Evolutionary conservation across 352 stramenopile species (phyloP).

Genomic region (Pythium aphanidermatum): DNA sequence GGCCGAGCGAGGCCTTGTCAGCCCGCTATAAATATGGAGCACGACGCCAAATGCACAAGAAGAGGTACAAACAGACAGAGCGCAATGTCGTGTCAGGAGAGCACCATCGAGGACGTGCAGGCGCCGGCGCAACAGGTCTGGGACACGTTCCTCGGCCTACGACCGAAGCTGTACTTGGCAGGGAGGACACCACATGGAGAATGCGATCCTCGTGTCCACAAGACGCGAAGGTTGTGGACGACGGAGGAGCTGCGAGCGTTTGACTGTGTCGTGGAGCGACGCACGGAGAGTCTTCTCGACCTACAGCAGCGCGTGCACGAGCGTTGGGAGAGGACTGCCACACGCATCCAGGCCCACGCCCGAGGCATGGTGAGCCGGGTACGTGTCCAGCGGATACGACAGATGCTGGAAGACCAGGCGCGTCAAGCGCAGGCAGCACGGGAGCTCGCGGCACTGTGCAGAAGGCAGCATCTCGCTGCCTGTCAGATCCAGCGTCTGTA

Average conservation of each 20-base stretch:
- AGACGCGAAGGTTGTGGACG: constrained; percentile 31
- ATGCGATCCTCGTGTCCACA: constrained; percentile 28
- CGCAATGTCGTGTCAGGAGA: background rate
- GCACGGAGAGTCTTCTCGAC: constrained; percentile 26
- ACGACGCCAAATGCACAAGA: background rate
- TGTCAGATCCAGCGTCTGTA: constrained; percentile 32
- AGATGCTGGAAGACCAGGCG: constrained; percentile 22
- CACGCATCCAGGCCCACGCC: constrained; percentile 27
- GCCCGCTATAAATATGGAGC: too few species aligned
- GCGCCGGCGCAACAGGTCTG: constrained; percentile 18
- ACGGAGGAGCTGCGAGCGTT: constrained; percentile 36
- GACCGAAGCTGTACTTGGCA: constrained; percentile 43
- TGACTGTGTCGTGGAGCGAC: constrained; percentile 27
- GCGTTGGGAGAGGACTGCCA: constrained; percentile 36
- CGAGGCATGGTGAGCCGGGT: constrained; percentile 32
- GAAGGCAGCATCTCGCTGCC: constrained; percentile 21
- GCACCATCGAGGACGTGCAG: constrained; percentile 29
- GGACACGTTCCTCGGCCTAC: constrained; percentile 25
- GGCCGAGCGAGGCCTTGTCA: background rate
- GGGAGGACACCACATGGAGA: constrained; percentile 30
- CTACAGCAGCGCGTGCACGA: constrained; percentile 30
- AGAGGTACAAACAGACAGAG: background rate
- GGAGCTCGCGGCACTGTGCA: constrained; percentile 15
- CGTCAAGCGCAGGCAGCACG: constrained; percentile 15
- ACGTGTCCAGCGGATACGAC: constrained; percentile 24